These are phyloP conservation scores for Cryoendolithus antarcticus DNA, from an alignment of 2,329 filamentous ascomycete genomes.

Conservation along the genomic window DNA sequence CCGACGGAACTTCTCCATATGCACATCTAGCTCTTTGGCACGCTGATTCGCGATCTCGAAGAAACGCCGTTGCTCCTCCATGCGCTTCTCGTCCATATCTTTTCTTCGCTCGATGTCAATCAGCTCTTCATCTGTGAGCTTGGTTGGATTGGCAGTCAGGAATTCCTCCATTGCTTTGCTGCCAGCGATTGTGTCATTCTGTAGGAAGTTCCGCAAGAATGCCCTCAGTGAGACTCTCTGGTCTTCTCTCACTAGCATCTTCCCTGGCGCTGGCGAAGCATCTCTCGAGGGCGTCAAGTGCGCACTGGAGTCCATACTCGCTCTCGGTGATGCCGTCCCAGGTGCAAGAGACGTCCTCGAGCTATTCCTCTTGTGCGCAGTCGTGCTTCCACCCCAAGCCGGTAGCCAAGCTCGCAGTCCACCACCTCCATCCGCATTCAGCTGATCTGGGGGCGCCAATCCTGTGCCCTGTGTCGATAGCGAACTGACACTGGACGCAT, in stretches of 20 bases:
- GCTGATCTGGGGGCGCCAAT: constrained; percentile 4
- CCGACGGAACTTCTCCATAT: constrained; percentile 75
- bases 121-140: constrained; percentile 67
- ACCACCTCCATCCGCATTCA: constrained; percentile 13
- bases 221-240: constrained; percentile 86
- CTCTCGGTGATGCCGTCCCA: constrained; percentile 6
- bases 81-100: constrained; percentile 69
- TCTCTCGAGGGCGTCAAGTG: constrained; percentile 8
- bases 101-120: constrained; percentile 71
- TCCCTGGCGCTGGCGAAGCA: constrained; percentile 6
- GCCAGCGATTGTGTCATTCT: constrained; percentile 71
- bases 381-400: constrained; percentile 17
- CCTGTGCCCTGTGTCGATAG: constrained; percentile 49
- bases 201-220: constrained; percentile 73
- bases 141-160: constrained; percentile 58
- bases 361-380: constrained; percentile 28
- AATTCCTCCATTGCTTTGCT: constrained; percentile 81
- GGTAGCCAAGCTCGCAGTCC: constrained; percentile 34
- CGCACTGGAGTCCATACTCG: constrained; percentile 6
- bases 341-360: constrained; percentile 19
- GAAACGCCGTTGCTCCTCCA: constrained; percentile 87
- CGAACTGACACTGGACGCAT: constrained; percentile 70
- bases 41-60: constrained; percentile 89
- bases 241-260: constrained; percentile 48
- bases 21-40: constrained; percentile 85